A percentile compares a stretch with the other conserved stretches of the same genome.
Evolutionary conservation across 192 early-diverging fungal species (phyloP).

Genomic region (Podila minutissima): DNA sequence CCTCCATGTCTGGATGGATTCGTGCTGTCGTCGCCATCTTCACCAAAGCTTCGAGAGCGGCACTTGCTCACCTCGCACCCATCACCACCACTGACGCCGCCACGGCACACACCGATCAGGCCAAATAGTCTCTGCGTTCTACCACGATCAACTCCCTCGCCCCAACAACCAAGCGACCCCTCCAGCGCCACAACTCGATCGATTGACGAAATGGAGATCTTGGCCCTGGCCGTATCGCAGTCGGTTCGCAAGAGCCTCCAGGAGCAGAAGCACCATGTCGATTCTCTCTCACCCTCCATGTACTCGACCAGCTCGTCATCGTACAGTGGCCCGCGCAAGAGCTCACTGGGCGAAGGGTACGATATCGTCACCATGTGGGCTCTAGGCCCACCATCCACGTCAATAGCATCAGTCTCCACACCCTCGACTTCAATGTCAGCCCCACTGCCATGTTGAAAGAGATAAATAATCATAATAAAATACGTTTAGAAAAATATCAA

Average conservation of each 20-base stretch:
- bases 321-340: conserved; percentile 1
- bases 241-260: not conserved
- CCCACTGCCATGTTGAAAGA: no score
- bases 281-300: not conserved
- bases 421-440: not conserved
- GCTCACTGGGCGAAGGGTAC: conserved; percentile 21
- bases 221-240: not conserved
- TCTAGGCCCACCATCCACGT: not conserved
- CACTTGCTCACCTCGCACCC: not conserved
- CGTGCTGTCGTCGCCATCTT: not conserved
- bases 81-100: not conserved
- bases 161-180: not conserved
- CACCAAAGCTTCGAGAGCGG: not conserved
- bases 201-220: conserved; percentile 24
- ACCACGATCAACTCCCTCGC: not conserved
- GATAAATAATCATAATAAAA: no score
- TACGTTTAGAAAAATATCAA: no score
- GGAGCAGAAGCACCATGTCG: not conserved
- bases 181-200: conserved; percentile 8
- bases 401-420: not conserved
- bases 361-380: conserved; percentile 13
- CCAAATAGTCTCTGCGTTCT: not conserved
- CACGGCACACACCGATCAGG: not conserved
- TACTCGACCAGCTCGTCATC: not conserved
- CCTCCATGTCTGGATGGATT: not conserved